These are phyloP conservation scores for Fraxinus dipetala DNA, from an alignment of 305 asterid species.

Conservation along the genomic window DNA sequence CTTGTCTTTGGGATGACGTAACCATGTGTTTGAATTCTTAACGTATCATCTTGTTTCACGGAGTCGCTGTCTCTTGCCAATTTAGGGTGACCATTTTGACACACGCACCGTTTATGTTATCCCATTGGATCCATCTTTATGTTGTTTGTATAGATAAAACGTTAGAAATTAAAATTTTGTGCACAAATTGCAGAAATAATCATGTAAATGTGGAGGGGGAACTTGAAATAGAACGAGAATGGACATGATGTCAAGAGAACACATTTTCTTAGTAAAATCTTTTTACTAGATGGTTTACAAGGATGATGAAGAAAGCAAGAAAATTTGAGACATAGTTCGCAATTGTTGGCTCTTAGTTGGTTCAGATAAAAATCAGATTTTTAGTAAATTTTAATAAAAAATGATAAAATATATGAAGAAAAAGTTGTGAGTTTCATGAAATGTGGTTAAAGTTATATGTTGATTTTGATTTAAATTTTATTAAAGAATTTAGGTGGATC, in stretches of 20 bases:
- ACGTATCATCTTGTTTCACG: neutral
- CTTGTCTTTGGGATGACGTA: neutral
- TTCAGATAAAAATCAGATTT: neutral
- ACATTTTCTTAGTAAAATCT: neutral
- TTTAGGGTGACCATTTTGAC: neutral
- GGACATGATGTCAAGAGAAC: neutral
- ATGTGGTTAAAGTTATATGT: neutral
- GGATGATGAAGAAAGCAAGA: neutral
- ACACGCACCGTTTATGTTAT: neutral
- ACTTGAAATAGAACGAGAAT: neutral
- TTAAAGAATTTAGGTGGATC: neutral
- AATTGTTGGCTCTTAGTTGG: neutral
- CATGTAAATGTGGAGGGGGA: neutral
- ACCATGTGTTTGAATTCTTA: neutral
- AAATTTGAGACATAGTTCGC: neutral
- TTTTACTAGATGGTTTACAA: neutral
- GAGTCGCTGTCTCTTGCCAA: neutral
- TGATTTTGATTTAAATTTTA: too few relatives aligned
- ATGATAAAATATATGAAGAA: neutral
- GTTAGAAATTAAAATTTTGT: neutral
- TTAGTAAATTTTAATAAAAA: neutral
- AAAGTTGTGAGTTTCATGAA: too few relatives aligned
- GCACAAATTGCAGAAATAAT: neutral
- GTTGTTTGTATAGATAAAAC: neutral
- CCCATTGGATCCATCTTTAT: neutral